These are phyloP conservation scores for Spizellomyces sp. DNA, from an alignment of 192 early-diverging fungal genomes.

Conservation along the genomic window DNA sequence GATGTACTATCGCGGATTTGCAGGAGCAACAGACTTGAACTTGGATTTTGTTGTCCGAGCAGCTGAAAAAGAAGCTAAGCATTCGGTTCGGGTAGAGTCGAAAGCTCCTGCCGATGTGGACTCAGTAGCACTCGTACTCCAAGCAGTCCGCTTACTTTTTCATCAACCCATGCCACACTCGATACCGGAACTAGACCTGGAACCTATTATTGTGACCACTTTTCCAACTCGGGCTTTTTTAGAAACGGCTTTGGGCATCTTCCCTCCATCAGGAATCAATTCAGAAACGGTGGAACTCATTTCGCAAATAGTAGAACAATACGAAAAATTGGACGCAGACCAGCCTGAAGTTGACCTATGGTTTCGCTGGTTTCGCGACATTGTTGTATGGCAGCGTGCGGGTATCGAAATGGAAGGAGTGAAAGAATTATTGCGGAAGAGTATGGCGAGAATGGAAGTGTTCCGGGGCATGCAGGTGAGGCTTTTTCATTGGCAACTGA, in stretches of 20 bases:
- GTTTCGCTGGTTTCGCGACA: conserved; percentile 39
- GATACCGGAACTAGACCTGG: background rate
- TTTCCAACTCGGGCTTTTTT: conserved; percentile 26
- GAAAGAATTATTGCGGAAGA: conserved; percentile 37
- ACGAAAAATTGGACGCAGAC: background rate
- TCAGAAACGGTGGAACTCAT: conserved; percentile 45
- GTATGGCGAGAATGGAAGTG: conserved; percentile 45
- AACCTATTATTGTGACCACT: background rate
- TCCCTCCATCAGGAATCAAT: conserved; percentile 41
- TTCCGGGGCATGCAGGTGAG: conserved; percentile 39
- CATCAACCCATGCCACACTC: conserved; percentile 6
- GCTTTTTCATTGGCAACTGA: background rate
- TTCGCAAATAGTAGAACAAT: conserved; percentile 18
- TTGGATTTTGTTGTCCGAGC: conserved; percentile 28
- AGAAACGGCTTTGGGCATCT: conserved; percentile 32
- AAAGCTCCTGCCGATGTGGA: background rate
- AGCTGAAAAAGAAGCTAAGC: background rate
- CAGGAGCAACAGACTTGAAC: conserved; percentile 30
- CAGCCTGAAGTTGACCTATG: conserved; percentile 34
- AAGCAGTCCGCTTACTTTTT: conserved; percentile 41
- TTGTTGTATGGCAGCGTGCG: conserved; percentile 40
- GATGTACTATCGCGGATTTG: conserved; percentile 38
- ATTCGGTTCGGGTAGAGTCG: background rate
- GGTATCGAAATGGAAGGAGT: conserved; percentile 45
- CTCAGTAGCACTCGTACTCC: conserved; percentile 11